These are phyloP conservation scores for Cyclotella cryptica DNA, from an alignment of 108 stramenopile species.

Conservation along the genomic window DNA sequence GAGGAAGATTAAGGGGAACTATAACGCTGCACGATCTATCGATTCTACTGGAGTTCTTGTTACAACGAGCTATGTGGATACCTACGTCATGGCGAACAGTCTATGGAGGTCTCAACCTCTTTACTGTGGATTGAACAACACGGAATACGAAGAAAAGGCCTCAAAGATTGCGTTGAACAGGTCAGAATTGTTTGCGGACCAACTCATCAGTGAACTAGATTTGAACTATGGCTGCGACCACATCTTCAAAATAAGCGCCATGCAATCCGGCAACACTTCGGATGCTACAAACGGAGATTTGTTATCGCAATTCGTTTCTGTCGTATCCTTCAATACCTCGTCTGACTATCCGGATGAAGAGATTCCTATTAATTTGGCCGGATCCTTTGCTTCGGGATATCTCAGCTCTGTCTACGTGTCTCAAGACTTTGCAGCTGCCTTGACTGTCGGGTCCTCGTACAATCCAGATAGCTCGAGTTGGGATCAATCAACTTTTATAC, in stretches of 20 bases:
- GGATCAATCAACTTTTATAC: constrained; percentile 51
- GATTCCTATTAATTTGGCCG: constrained; percentile 31
- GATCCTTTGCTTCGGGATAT: constrained; percentile 43
- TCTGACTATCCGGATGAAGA: constrained; percentile 22
- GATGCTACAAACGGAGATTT: constrained; percentile 33
- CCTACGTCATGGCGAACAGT: constrained; percentile 25
- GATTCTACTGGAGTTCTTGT: constrained; percentile 30
- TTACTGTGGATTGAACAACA: constrained; percentile 49
- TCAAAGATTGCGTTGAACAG: constrained; percentile 42
- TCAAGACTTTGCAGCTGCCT: constrained; percentile 40
- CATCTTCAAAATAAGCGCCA: constrained; percentile 51
- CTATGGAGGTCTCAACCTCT: constrained; percentile 41
- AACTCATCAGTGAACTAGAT: constrained; percentile 47
- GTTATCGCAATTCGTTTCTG: constrained; percentile 39
- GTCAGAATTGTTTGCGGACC: constrained; percentile 38
- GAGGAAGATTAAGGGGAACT: constrained; percentile 41
- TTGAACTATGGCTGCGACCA: constrained; percentile 34
- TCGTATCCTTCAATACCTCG: constrained; percentile 41
- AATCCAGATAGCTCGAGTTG: constrained; percentile 18
- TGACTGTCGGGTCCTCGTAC: constrained; percentile 29
- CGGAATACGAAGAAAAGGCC: constrained; percentile 47
- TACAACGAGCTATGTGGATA: constrained; percentile 43
- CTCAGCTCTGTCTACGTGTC: constrained; percentile 41
- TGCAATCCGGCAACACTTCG: constrained; percentile 42
- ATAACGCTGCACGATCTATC: constrained; percentile 44